A percentile compares a stretch with the other conserved stretches of the same genome.
These are phyloP conservation scores for Arthrinium puccinioides DNA, from an alignment of 2,329 filamentous ascomycete species.

Conservation along the genomic window DNA sequence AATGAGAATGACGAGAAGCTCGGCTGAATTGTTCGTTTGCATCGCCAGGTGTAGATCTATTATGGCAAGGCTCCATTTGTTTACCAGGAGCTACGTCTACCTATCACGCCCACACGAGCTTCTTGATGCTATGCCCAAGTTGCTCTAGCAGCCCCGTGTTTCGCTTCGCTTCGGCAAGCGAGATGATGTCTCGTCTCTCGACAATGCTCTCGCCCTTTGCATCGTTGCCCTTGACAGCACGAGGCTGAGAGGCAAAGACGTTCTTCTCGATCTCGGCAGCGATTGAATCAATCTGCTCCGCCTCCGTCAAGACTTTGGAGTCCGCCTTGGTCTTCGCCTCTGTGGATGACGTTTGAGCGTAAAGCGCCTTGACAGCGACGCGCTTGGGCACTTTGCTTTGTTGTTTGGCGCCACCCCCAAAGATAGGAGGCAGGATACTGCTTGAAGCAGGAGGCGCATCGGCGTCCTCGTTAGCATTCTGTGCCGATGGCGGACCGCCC, in stretches of 20 bases:
- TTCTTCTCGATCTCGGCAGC: constrained; percentile 71
- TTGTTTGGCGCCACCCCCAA: constrained; percentile 27
- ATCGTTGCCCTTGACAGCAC: constrained; percentile 27
- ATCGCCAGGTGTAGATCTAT: no score
- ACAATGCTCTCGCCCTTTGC: constrained; percentile 39
- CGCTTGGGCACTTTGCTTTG: constrained; percentile 20
- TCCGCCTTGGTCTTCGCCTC: constrained; percentile 30
- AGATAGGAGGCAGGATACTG: constrained; percentile 27
- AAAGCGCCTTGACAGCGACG: constrained; percentile 49
- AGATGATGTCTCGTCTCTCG: constrained; percentile 67
- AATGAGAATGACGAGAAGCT: no score
- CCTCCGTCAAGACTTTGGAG: constrained; percentile 40
- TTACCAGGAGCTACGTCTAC: background rate
- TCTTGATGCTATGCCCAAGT: constrained; percentile 84
- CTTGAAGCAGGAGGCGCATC: constrained; percentile 3
- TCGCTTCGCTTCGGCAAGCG: constrained; percentile 74
- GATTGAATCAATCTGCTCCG: constrained; percentile 54
- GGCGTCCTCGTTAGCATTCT: constrained; percentile 2
- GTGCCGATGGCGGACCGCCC: constrained; percentile 18
- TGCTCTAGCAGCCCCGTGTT: constrained; percentile 83
- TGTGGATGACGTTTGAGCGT: constrained; percentile 44
- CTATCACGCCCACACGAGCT: constrained; percentile 72
- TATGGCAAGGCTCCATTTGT: no score
- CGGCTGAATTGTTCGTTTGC: no score
- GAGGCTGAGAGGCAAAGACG: constrained; percentile 41